Base-by-base conservation (phyloP, 2,329 filamentous ascomycete species). In the Onygenales sp. region DNA sequence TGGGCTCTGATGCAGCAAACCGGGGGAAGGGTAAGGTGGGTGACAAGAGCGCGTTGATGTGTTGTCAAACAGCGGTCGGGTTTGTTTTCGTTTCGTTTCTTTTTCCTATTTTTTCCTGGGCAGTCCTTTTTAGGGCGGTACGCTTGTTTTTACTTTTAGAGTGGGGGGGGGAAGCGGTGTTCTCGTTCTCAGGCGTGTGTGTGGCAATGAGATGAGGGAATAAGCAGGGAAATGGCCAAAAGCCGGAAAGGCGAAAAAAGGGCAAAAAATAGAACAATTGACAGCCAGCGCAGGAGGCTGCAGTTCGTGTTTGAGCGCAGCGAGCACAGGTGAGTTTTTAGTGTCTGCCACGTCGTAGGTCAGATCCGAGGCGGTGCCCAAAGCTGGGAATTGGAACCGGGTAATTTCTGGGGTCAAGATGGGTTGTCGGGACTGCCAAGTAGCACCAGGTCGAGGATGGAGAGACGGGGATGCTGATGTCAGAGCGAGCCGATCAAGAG, bases 1-100 rank as follows among this genome's bases (percentile, higher is more conserved):
- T 57, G 57, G 55, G 57, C 52, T 38, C 52, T 46, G 55, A 57
- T 57, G 57, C 57, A 58, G 57, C 39, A 44, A 47, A 42, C 44
- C 31, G 48, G 55, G 57, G 44, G 14, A 35, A 43, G 11, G 50
- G 48, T 17, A 36, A 43, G 51, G 32, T 47, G 38, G 52, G 41
- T 48, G 42, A 49, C 44, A 49, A 27, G 47, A 39, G 51, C 49
- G 52, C 55, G 43, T 52, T 47, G 57, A 58, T 58, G 57, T 47
- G 57, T 58, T 58, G 57, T 54, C 57, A 55, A 52, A 53, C 35
- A 47, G 43, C 46, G 43, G 47, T 55, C 35, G 47, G 46, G 33
- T 45, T 50, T 43, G 50, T 50, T 47, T 46, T 50, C 43, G 42
- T 48, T 47, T 52, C 44, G 38, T 38, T 51, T 52, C 52, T 49